Percentiles rank a stretch among this genome's conserved stretches.
These are phyloP conservation scores for Lactarius sp. DNA, from an alignment of 768 basidiomycete species.

Conservation along the genomic window DNA sequence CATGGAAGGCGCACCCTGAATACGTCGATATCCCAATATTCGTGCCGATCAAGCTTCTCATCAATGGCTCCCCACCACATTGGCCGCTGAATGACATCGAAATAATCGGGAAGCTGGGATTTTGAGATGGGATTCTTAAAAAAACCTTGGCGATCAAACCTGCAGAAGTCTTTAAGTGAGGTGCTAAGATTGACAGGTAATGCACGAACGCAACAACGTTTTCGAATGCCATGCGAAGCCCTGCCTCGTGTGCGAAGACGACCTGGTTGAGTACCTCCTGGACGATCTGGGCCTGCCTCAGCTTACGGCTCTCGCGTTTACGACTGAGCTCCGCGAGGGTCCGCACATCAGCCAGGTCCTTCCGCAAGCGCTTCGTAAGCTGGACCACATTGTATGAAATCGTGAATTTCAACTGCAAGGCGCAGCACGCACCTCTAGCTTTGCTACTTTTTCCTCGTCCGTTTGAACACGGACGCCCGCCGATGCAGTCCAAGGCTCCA, in stretches of 20 bases:
- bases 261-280: constrained; percentile 57
- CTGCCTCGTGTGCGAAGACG: constrained; percentile 62
- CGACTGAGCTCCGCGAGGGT: constrained; percentile 60
- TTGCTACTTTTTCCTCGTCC: constrained; percentile 77
- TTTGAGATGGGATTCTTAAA: constrained; percentile 83
- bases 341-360: constrained; percentile 72
- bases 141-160: constrained; percentile 64
- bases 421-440: constrained; percentile 60
- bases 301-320: constrained; percentile 80
- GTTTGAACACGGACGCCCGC: constrained; percentile 58
- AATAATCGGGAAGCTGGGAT: constrained; percentile 84
- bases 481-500: constrained; percentile 95
- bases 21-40: constrained; percentile 70
- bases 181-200: background rate
- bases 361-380: constrained; percentile 58
- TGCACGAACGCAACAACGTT: constrained; percentile 60
- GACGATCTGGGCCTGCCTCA: constrained; percentile 59
- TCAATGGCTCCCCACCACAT: constrained; percentile 89
- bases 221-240: constrained; percentile 61
- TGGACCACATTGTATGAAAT: constrained; percentile 30
- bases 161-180: constrained; percentile 30
- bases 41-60: constrained; percentile 70
- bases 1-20: constrained; percentile 51
- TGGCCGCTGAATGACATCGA: constrained; percentile 75
- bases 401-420: background rate